phyloP scores from a whole-genome alignment of 2,329 filamentous ascomycete species.

The Neonectria faginata region DNA sequence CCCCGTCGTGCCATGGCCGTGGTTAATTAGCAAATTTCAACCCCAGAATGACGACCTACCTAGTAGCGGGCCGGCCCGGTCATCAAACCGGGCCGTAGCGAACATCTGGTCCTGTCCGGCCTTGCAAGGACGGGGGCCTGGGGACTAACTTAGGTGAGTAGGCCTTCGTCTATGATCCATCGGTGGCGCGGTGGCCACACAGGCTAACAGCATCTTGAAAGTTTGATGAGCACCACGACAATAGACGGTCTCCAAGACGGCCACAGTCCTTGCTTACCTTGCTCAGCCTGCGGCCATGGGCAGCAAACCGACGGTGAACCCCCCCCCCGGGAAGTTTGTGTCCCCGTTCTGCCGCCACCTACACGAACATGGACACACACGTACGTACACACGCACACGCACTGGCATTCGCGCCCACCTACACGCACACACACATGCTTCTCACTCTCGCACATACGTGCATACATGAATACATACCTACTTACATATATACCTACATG shows the following conservation, averaged over 20 bases:
- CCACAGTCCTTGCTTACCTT: slow-evolving; percentile 29
- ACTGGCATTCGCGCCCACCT: slow-evolving; percentile 1
- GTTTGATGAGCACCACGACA: slow-evolving; percentile 28
- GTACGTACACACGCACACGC: slow-evolving; percentile 12
- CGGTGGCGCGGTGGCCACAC: slow-evolving; percentile 30
- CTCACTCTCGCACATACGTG: slow-evolving; percentile 21
- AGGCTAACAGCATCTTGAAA: slow-evolving; percentile 20
- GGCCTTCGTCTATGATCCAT: slow-evolving; percentile 22
- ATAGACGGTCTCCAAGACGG: slow-evolving; percentile 34
- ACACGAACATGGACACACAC: slow-evolving; percentile 17
- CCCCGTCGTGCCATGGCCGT: slow-evolving; percentile 10
- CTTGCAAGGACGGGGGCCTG: slow-evolving; percentile 23
- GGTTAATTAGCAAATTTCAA: slow-evolving; percentile 20
- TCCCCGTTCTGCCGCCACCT: slow-evolving; percentile 19
- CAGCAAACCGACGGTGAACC: slow-evolving; percentile 32
- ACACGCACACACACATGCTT: slow-evolving; percentile 18
- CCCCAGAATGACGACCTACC: slow-evolving; percentile 28
- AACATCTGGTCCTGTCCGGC: slow-evolving; percentile 34
- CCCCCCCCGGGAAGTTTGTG: slow-evolving; percentile 12
- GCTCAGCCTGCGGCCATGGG: slow-evolving; percentile 28
- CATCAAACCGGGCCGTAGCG: slow-evolving; percentile 42
- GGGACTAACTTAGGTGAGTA: neutral
- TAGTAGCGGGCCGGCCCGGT: slow-evolving; percentile 44
- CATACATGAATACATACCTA: slow-evolving; percentile 13
- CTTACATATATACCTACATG: slow-evolving; percentile 12